Evolutionary conservation across 257 asterid genomes (phyloP).

Genomic region (Solanum ahanhuiri): DNA sequence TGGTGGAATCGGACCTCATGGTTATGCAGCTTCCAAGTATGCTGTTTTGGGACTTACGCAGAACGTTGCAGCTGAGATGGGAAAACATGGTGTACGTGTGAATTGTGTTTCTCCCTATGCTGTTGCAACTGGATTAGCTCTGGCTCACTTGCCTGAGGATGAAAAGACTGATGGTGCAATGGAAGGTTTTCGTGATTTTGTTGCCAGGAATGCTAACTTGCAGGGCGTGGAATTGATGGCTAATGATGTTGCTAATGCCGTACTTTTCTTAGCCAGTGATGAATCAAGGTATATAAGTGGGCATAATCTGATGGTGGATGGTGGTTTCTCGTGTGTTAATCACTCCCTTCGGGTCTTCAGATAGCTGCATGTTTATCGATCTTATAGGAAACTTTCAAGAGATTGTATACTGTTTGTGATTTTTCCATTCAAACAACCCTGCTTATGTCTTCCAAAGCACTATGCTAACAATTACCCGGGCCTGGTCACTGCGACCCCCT

Average conservation of each 20-base stretch:
- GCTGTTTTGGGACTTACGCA: slow-evolving; percentile 78
- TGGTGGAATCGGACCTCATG: slow-evolving; percentile 62
- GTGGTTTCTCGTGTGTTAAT: slow-evolving; percentile 60
- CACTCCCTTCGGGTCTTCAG: slow-evolving; percentile 59
- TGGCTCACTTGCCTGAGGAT: slow-evolving; percentile 67
- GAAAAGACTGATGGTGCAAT: slow-evolving; percentile 59
- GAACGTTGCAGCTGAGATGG: slow-evolving; percentile 89
- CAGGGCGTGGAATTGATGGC: slow-evolving; percentile 61
- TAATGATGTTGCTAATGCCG: slow-evolving; percentile 72
- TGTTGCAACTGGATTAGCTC: slow-evolving; percentile 51
- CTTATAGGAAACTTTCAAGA: background rate
- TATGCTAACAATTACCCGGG: background rate
- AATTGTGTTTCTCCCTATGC: slow-evolving; percentile 88
- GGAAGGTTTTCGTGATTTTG: slow-evolving; percentile 53
- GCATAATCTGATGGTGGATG: slow-evolving; percentile 78
- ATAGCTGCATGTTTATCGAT: slow-evolving; percentile 12
- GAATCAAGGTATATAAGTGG: slow-evolving; percentile 86
- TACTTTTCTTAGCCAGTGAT: slow-evolving; percentile 74
- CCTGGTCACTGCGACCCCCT: background rate
- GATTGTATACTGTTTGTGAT: background rate
- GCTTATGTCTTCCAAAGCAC: background rate
- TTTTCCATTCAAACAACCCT: background rate
- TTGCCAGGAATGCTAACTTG: slow-evolving; percentile 55
- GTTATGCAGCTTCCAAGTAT: slow-evolving; percentile 78
- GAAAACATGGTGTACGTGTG: slow-evolving; percentile 68